These are phyloP conservation scores for Lepidium didymum DNA, from an alignment of 345 rosid genomes.

Conservation along the genomic window DNA sequence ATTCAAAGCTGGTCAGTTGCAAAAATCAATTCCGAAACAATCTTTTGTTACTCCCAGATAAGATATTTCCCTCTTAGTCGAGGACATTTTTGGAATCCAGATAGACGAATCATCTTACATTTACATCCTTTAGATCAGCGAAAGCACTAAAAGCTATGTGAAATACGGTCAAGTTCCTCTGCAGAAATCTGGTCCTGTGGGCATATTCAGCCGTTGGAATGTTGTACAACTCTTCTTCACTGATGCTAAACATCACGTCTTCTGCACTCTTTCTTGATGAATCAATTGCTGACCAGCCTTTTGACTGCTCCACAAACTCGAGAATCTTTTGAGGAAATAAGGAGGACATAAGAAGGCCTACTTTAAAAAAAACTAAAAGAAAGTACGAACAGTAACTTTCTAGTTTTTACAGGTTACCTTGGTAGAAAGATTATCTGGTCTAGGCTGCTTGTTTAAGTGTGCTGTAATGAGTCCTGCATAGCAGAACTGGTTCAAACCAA, in stretches of 20 bases:
- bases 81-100: not conserved
- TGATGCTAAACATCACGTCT: conserved; percentile 63
- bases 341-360: conserved; percentile 11
- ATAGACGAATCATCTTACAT: conserved; percentile 40
- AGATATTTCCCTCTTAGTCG: not conserved
- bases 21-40: not conserved
- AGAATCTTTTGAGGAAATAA: conserved; percentile 47
- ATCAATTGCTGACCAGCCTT: conserved; percentile 86
- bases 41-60: not conserved
- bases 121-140: conserved; percentile 70
- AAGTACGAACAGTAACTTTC: not conserved
- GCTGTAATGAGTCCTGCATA: conserved; percentile 93
- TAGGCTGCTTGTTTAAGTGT: conserved; percentile 63
- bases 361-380: not conserved
- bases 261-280: conserved; percentile 49
- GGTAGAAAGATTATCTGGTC: conserved; percentile 53
- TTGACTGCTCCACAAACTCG: conserved; percentile 79
- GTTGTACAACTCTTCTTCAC: conserved; percentile 86
- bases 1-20: conserved; percentile 5
- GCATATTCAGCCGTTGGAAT: conserved; percentile 71
- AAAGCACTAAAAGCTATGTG: conserved; percentile 82
- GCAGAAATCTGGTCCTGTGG: conserved; percentile 56
- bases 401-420: conserved; percentile 39
- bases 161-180: conserved; percentile 54
- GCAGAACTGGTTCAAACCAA: conserved; percentile 87